Evolutionary conservation across 2,329 filamentous ascomycete genomes (phyloP).

Genomic region (Fusarium mexicanum): DNA sequence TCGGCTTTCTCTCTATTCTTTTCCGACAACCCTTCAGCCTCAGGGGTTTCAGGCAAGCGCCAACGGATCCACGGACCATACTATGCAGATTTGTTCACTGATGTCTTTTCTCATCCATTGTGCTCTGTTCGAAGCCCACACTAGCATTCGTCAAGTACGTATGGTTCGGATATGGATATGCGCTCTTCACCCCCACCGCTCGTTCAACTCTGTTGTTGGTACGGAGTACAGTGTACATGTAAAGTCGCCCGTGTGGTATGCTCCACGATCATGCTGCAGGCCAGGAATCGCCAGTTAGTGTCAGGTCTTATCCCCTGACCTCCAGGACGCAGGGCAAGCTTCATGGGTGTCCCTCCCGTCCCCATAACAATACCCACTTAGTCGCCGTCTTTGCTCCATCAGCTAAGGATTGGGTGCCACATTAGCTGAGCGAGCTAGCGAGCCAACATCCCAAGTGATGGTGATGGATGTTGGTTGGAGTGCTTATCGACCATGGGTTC

Average conservation of each 20-base stretch:
- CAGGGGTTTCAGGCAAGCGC: constrained; percentile 33
- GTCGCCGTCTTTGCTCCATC: constrained; percentile 27
- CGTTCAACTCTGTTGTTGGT: constrained; percentile 11
- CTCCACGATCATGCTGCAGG: constrained; percentile 6
- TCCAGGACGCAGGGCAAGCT: constrained; percentile 11
- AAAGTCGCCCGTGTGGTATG: constrained; percentile 22
- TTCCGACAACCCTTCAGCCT: constrained; percentile 20
- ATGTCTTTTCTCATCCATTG: neutral
- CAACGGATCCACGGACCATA: constrained; percentile 24
- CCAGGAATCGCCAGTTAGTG: constrained; percentile 11
- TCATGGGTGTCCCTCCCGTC: constrained; percentile 28
- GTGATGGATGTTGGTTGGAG: constrained; percentile 11
- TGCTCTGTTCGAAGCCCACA: neutral
- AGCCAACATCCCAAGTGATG: constrained; percentile 10
- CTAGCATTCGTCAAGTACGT: neutral
- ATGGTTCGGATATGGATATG: constrained; percentile 16
- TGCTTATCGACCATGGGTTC: neutral
- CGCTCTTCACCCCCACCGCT: constrained; percentile 21
- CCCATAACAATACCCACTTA: constrained; percentile 31
- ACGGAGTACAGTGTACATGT: constrained; percentile 18
- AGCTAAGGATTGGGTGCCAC: constrained; percentile 21
- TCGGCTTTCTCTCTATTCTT: neutral
- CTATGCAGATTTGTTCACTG: constrained; percentile 1
- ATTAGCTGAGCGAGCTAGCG: constrained; percentile 21
- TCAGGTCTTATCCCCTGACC: constrained; percentile 20